Percentiles rank a stretch among this genome's conserved stretches.
These are phyloP conservation scores for Dactylellina drechsleri DNA, from an alignment of 2,329 filamentous ascomycete species.

Conservation along the genomic window DNA sequence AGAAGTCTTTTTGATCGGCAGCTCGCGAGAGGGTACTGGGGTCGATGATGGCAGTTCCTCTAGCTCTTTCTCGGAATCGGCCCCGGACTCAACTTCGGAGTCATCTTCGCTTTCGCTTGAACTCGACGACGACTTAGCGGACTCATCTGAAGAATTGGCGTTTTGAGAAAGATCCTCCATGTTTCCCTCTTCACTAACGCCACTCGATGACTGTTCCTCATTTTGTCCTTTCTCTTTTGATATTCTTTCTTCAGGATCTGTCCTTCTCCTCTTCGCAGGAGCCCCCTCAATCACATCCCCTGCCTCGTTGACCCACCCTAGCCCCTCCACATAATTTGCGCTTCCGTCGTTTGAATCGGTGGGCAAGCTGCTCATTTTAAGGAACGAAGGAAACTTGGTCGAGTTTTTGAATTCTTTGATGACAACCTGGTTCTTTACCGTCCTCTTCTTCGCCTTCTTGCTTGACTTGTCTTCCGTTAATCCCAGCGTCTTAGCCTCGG, in stretches of 20 bases:
- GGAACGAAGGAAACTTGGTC: constrained; percentile 81
- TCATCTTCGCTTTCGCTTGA: constrained; percentile 30
- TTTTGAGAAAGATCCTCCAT: too few species aligned
- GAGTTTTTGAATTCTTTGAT: constrained; percentile 92
- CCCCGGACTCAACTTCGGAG: constrained; percentile 8
- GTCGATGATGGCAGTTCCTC: not conserved
- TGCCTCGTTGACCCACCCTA: constrained; percentile 85
- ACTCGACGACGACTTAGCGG: constrained; percentile 1
- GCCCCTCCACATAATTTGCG: constrained; percentile 78
- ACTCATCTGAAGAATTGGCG: not conserved
- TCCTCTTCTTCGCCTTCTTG: constrained; percentile 64
- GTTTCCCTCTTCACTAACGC: not conserved
- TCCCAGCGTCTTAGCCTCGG: constrained; percentile 12
- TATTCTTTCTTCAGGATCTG: constrained; percentile 53
- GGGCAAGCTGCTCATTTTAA: constrained; percentile 69
- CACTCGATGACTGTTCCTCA: not conserved
- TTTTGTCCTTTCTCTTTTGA: constrained; percentile 7
- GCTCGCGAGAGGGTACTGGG: not conserved
- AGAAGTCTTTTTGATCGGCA: constrained; percentile 9
- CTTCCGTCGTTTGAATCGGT: constrained; percentile 64
- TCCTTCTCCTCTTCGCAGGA: constrained; percentile 61
- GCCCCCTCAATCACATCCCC: constrained; percentile 77
- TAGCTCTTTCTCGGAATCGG: not conserved
- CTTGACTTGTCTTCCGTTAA: constrained; percentile 60
- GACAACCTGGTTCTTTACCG: constrained; percentile 72